Evolutionary conservation across 306 rosid species (phyloP), one percentile per base, ranked within the genome.

Genomic region (Albizia julibrissin): DNA sequence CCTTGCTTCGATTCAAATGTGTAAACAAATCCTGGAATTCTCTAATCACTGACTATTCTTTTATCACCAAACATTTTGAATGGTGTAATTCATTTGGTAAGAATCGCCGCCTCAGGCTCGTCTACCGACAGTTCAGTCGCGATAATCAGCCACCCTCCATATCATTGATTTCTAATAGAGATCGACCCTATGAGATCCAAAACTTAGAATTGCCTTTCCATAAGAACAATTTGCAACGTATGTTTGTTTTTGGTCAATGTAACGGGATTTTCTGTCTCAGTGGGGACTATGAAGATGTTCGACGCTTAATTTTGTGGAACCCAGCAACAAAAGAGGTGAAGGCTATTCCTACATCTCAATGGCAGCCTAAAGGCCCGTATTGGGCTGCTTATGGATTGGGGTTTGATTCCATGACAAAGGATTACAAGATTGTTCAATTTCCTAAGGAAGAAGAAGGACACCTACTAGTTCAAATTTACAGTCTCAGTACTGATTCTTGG

Each of bases 1-100:
- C 73, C 0, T 33, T 80, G 34, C 27, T 72, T 29, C 61, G 52
- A 2, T 80, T 80, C 52, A 59, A 46, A 61, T 72, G 78, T 39
- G 72, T 72, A 13, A 26, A 42, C 10, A 49, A 16, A 80, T 72
- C 65, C 2, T 59, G 72, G 78, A 44, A 61, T 46, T 22, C 2
- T n/a, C 65, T 72, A 16, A 13, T 80, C 10, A 43, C n/a, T 16
- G 19, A 1, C 15, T 52, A 0, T 12, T 1, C 0, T 31, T 80
- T 72, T 27, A 31, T 79, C 18, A 2, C 1, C 11, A 42, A 13
- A 22, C 80, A 52, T 9, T 12, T 21, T 37, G 11, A 59, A 8
- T 4, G 19, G 5, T 54, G 39, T 2, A 9, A 0, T 11, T 6
- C n/a, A 0, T 6, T 21, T 11, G 3, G 8, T 18, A 54, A 54